Evolutionary conservation across 768 basidiomycete genomes (phyloP).

Genomic region (Rhodosporidiobolus sp.): DNA sequence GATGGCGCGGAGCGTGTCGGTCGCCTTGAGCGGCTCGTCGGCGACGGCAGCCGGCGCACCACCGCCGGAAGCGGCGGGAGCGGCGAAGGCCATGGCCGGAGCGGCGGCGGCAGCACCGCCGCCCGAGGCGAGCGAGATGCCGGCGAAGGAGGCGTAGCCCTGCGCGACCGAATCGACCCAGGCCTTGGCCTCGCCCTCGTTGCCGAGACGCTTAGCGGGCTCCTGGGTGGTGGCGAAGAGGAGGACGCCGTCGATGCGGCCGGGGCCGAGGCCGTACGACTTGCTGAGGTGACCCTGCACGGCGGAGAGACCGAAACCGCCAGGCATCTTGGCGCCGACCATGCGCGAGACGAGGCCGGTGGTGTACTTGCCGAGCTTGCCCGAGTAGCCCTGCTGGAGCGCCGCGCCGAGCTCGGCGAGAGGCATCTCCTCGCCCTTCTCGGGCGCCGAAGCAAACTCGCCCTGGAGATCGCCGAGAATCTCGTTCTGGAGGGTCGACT

Average conservation of each 20-base stretch:
- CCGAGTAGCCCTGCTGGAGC: constrained; percentile 72
- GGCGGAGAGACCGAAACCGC: constrained; percentile 90
- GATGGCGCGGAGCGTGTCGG: constrained; percentile 78
- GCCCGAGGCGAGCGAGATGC: constrained; percentile 75
- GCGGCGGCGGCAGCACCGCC: constrained; percentile 58
- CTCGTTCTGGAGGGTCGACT: constrained; percentile 98
- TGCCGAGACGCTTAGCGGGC: constrained; percentile 85
- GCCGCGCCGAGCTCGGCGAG: constrained; percentile 92
- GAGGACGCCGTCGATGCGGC: constrained; percentile 83
- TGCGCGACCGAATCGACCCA: constrained; percentile 86
- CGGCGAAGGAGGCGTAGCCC: constrained; percentile 80
- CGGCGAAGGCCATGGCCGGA: constrained; percentile 49
- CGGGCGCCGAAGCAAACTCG: constrained; percentile 90
- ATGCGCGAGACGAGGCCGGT: constrained; percentile 84
- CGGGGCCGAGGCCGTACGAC: constrained; percentile 87
- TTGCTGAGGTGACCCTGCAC: constrained; percentile 86
- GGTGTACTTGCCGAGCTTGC: constrained; percentile 86
- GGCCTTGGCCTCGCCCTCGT: constrained; percentile 84
- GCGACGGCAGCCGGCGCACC: constrained; percentile 66
- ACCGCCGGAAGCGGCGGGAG: constrained; percentile 50
- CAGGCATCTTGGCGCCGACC: constrained; percentile 95
- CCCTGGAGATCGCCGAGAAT: constrained; percentile 94
- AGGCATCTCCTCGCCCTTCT: constrained; percentile 96
- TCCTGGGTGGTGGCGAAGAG: constrained; percentile 87
- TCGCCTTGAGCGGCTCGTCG: constrained; percentile 83